These are phyloP conservation scores for Trypanosoma avium DNA, from an alignment of 208 protist genomes.

Conservation along the genomic window DNA sequence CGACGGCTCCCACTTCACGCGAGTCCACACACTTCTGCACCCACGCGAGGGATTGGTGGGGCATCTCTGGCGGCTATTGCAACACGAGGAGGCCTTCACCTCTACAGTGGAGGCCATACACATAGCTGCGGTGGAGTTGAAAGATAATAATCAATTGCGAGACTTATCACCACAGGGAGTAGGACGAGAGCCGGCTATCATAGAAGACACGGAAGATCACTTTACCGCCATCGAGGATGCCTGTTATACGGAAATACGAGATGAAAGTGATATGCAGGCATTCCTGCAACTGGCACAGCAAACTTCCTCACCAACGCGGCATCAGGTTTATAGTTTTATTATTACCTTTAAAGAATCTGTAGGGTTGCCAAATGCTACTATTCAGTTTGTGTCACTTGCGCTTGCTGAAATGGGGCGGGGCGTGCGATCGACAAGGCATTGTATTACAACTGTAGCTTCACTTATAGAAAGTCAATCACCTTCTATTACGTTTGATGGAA, in stretches of 20 bases:
- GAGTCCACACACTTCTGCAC: conserved; percentile 40
- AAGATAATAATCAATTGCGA: conserved; percentile 52
- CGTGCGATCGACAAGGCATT: conserved; percentile 71
- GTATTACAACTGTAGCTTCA: conserved; percentile 49
- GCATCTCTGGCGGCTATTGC: conserved; percentile 21
- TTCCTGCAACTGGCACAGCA: conserved; percentile 23
- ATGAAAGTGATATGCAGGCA: background rate
- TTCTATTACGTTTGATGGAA: conserved; percentile 46
- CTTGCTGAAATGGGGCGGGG: conserved; percentile 51
- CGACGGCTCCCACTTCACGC: conserved; percentile 40
- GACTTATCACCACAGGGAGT: conserved; percentile 31
- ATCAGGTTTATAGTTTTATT: conserved; percentile 70
- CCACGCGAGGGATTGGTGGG: conserved; percentile 45
- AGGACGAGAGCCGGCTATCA: conserved; percentile 40
- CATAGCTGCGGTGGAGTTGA: conserved; percentile 48
- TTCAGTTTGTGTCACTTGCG: conserved; percentile 76
- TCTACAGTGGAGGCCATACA: conserved; percentile 38
- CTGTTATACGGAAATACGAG: conserved; percentile 40
- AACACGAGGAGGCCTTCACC: no score
- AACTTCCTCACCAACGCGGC: conserved; percentile 7
- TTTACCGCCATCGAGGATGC: conserved; percentile 73
- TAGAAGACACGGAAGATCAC: conserved; percentile 62
- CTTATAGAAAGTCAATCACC: conserved; percentile 63
- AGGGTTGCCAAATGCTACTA: conserved; percentile 55
- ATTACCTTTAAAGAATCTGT: conserved; percentile 34